Evolutionary conservation across 1,284 basidiomycete genomes (phyloP), one percentile per base, ranked within the genome.

Genomic region (Paramarasmius palmivorus): DNA sequence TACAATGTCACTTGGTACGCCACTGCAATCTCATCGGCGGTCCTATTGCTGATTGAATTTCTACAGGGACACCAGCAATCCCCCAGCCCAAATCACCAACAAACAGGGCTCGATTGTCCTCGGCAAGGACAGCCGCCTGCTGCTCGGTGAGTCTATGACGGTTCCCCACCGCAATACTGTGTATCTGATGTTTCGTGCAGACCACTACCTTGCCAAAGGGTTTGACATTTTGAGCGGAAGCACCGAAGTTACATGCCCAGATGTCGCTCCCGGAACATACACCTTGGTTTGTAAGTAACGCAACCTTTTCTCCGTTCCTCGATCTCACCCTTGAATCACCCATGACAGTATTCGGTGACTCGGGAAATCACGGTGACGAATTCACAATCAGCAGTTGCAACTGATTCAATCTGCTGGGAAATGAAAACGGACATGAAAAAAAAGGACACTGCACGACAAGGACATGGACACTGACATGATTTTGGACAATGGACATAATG

Each of bases 281-380:
- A 69, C 70, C 53, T 63, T 82, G 35, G 69, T 79, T 54, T 63
- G 77, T 80, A 56, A 67, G 75, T 73, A 9, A 22, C n/a, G 42
- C 25, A 46, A 23, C 15, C 22, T 45, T 36, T 41, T 53, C 25
- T 23, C 12, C 9, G 20, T 50, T 19, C 8, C n/a, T 7, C 20
- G 19, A 25, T 19, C n/a, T 35, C 2, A 22, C 15, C 12, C 39
- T n/a, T 39, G 40, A 19, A 25, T 23, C 50, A 50, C 41, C 40
- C n/a, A n/a, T 50, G 25, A 41, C 56, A 79, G 78, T 82, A 22
- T 76, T 81, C 49, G 79, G 79, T 5, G 77, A 82, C 58, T 79
- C 77, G 19, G 79, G 78, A 36, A 80, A 81, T 64, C 65, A 61
- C 22, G 69, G 73, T 47, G 59, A 62, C 23, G 52, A 57, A 34